Evolutionary conservation across 768 basidiomycete genomes (phyloP).

Genomic region (Mrakia blollopis): DNA sequence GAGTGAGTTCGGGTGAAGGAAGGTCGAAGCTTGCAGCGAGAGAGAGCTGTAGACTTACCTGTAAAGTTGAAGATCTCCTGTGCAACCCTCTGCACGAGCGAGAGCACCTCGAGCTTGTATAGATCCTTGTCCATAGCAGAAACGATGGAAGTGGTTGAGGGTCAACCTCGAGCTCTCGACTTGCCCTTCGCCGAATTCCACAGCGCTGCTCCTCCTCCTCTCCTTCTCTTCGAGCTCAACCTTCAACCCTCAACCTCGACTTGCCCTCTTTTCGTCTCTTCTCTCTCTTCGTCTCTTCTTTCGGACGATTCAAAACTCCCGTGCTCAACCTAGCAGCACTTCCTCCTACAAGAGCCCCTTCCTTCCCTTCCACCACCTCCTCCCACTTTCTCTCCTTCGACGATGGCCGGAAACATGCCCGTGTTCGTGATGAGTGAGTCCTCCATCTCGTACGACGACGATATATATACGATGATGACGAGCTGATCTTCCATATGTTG

Average conservation of each 20-base stretch:
- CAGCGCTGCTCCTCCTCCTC: neutral
- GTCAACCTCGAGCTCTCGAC: neutral
- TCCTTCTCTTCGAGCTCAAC: no score
- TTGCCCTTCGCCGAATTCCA: neutral
- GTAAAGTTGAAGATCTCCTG: constrained; percentile 87
- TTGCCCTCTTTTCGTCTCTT: neutral
- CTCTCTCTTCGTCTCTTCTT: neutral
- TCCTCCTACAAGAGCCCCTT: neutral
- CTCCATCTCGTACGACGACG: neutral
- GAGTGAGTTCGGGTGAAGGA: neutral
- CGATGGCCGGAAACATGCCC: constrained; percentile 1
- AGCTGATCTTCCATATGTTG: constrained; percentile 52
- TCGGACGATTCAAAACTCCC: neutral
- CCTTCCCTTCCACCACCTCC: neutral
- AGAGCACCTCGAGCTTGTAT: constrained; percentile 87
- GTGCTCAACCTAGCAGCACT: neutral
- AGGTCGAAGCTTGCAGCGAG: neutral
- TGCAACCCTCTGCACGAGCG: constrained; percentile 81
- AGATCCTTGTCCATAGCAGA: constrained; percentile 54
- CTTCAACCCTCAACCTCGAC: neutral
- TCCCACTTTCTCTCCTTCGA: neutral
- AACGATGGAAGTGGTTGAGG: neutral
- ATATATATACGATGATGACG: neutral
- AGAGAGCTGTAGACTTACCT: constrained; percentile 34
- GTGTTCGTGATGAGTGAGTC: constrained; percentile 5